These are phyloP conservation scores for Heterobasidion occidentale DNA, from an alignment of 1,284 basidiomycete species.

Conservation along the genomic window DNA sequence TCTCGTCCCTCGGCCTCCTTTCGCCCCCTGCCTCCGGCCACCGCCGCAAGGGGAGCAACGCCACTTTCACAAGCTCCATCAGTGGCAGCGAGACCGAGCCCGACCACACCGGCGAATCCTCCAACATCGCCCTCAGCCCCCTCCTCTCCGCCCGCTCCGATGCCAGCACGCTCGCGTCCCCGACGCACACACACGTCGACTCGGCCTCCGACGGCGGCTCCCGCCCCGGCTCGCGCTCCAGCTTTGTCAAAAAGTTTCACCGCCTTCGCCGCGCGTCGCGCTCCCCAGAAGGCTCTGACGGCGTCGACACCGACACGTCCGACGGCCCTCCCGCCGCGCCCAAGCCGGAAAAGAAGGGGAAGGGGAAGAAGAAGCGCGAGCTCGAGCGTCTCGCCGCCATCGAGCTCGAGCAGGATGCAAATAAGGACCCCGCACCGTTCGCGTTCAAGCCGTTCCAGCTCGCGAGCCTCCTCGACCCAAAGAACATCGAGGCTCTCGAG, in stretches of 20 bases:
- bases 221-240: slow-evolving; percentile 16
- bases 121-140: slow-evolving; percentile 13
- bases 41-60: slow-evolving; percentile 39
- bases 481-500: slow-evolving; percentile 62
- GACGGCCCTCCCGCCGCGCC: slow-evolving; percentile 7
- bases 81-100: slow-evolving; percentile 29
- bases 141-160: slow-evolving; percentile 20
- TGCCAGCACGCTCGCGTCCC: slow-evolving; percentile 24
- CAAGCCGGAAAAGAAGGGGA: slow-evolving; percentile 10
- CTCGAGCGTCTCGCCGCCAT: slow-evolving; percentile 22
- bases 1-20: slow-evolving; percentile 49
- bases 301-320: slow-evolving; percentile 9
- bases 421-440: slow-evolving; percentile 68
- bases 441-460: slow-evolving; percentile 67
- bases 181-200: slow-evolving; percentile 30
- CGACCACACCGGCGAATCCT: slow-evolving; percentile 17
- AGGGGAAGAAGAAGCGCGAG: slow-evolving; percentile 21
- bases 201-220: slow-evolving; percentile 21
- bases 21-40: slow-evolving; percentile 34
- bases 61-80: slow-evolving; percentile 27
- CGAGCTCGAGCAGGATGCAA: slow-evolving; percentile 45
- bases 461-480: slow-evolving; percentile 87
- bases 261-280: slow-evolving; percentile 14
- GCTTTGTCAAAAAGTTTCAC: slow-evolving; percentile 7
- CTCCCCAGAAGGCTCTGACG: slow-evolving; percentile 15